These are phyloP conservation scores for Spathaspora gorwiae DNA, from an alignment of 805 yeast species.

Conservation along the genomic window DNA sequence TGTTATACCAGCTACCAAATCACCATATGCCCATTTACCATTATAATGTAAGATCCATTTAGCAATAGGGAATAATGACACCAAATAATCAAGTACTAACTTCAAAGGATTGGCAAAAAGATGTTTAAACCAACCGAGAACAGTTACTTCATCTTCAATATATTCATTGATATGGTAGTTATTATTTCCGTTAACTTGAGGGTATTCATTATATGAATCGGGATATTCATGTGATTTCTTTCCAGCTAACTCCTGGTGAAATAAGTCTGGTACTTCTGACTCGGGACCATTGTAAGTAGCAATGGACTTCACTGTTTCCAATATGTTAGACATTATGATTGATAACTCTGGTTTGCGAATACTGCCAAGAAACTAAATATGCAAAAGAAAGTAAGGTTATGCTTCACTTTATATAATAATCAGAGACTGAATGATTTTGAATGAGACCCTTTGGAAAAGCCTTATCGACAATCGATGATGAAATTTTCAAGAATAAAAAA, in stretches of 20 bases:
- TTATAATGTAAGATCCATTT: slow-evolving; percentile 88
- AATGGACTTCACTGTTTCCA: slow-evolving; percentile 5
- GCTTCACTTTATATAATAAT: no score
- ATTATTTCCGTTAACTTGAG: background rate
- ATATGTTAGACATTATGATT: slow-evolving; percentile 8
- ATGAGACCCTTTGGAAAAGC: no score
- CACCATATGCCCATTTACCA: slow-evolving; percentile 71
- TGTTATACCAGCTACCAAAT: slow-evolving; percentile 86
- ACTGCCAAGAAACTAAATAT: no score
- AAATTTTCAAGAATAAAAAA: no score
- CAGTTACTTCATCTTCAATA: slow-evolving; percentile 29
- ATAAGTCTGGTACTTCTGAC: slow-evolving; percentile 20
- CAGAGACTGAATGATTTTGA: no score
- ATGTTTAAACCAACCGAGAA: slow-evolving; percentile 25
- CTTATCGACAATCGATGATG: no score
- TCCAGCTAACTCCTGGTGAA: slow-evolving; percentile 8
- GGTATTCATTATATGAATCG: slow-evolving; percentile 4
- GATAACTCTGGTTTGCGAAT: no score
- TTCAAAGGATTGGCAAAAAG: slow-evolving; percentile 35
- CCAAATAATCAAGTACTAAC: slow-evolving; percentile 43
- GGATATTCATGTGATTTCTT: slow-evolving; percentile 15
- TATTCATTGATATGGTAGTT: slow-evolving; percentile 33
- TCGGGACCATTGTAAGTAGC: slow-evolving; percentile 9
- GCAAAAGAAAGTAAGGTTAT: no score
- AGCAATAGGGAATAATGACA: slow-evolving; percentile 71